These are phyloP conservation scores for Mortierella claussenii DNA, from an alignment of 192 early-diverging fungal species.

Conservation along the genomic window DNA sequence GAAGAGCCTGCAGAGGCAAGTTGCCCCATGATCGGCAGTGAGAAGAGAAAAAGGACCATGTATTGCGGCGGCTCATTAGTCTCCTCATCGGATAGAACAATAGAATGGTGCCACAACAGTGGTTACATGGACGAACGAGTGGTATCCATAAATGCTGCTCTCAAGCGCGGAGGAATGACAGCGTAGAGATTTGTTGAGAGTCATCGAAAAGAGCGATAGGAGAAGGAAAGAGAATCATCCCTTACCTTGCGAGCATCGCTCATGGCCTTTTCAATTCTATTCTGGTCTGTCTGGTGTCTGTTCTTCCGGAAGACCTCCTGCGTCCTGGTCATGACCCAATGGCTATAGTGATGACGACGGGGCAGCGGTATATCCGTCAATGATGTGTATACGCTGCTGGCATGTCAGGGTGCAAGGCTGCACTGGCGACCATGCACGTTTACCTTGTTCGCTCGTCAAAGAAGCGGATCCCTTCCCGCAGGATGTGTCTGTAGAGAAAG, in stretches of 20 bases:
- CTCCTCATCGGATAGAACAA: too few relatives aligned
- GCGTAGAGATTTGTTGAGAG: too few relatives aligned
- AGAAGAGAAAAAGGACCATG: neutral
- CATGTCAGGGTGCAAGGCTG: too few relatives aligned
- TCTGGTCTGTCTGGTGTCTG: constrained; percentile 1
- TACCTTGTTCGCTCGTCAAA: constrained; percentile 52
- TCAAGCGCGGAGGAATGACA: too few relatives aligned
- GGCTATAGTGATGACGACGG: constrained; percentile 2
- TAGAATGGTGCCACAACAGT: too few relatives aligned
- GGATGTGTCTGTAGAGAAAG: constrained; percentile 43
- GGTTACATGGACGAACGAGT: too few relatives aligned
- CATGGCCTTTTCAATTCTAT: constrained; percentile 28
- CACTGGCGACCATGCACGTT: too few relatives aligned
- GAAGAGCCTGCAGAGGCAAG: constrained; percentile 25
- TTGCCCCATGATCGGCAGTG: neutral
- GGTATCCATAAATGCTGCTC: too few relatives aligned
- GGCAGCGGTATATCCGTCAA: neutral
- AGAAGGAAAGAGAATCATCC: neutral
- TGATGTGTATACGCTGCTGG: too few relatives aligned
- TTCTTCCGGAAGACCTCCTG: constrained; percentile 31
- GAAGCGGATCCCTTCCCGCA: constrained; percentile 28
- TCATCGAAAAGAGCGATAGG: too few relatives aligned
- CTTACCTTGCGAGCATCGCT: constrained; percentile 40
- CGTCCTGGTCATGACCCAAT: constrained; percentile 16
- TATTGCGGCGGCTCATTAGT: too few relatives aligned